Evolutionary conservation across 768 basidiomycete genomes (phyloP), one percentile per base, ranked within the genome.

Genomic region (Paxillus rubicundulus): DNA sequence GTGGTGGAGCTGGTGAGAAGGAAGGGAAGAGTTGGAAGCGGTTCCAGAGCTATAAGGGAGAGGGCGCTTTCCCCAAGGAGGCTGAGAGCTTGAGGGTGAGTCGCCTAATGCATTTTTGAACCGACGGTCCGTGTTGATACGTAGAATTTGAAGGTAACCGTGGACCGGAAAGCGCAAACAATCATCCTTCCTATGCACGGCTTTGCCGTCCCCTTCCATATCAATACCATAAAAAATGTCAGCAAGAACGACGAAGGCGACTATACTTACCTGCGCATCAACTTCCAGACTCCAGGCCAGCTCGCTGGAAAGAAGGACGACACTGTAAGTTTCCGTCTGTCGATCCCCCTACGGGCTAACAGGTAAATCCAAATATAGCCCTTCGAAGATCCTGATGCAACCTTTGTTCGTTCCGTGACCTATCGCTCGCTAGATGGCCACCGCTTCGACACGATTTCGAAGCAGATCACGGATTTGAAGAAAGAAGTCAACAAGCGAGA

Each of bases 271-370:
- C 79, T 99, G 49, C 84, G 97, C 2, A 93, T 99, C 70, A 98
- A 98, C 72, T 98, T 98, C 75, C 94, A 98, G 69, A 97, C 96
- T 0, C 97, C 97, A 10, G 97, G 97, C 45, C 94, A 98, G 64
- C 83, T 98, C 21, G 89, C 93, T 0, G 96, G 97, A 24, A 98
- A 96, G 76, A 98, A 99, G 73, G 97, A 99, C 67, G 97, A 98
- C 58, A 98, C 93, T 55, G 93, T 94, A 55, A 61, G 77, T 24
- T 18, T 56, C 32, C 12, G 50, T 14, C 12, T 37, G 13, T 14
- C 49, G 20, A 1, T 39, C 16, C 39, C 49, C 28, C 54, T n/a
- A 54, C 30, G 33, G 39, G 12, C 44, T 59, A 45, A 55, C 46
- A 41, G 5, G 44, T 13, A 4, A 17, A 52, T 8, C 41, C 21